Base-by-base conservation (phyloP, 805 yeast species). In the Saccharomyces jurei region DNA sequence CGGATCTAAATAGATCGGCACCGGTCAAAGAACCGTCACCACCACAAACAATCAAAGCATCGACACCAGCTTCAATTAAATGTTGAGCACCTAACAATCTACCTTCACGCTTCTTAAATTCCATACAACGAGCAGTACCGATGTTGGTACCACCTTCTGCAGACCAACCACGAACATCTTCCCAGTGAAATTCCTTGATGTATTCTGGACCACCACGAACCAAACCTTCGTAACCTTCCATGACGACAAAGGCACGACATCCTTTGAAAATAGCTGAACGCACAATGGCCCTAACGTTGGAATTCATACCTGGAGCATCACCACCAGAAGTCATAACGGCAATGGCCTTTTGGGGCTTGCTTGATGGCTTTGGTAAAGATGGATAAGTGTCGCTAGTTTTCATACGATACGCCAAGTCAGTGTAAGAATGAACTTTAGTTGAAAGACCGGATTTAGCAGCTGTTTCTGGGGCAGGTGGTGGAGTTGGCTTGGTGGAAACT, bases 11-110 rank as follows among this genome's bases (percentile, higher is more conserved):
- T 54, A 85, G 71, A 65, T 86, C 92, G 5, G 92, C 92, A 58
- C 92, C 92, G 2, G 92, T 86, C 59, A 86, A 74, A 1, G 90
- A 85, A 52, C 92, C 92, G 67, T 86, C 92, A 67, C 92, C 92
- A 60, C 92, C 92, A 71, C 89, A 84, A 21, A 86, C 91, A 58
- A 86, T 79, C 58, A 86, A 74, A 2, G 89, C 91, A 69, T 86
- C 90, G 55, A 86, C 86, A 53, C 91, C 91, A 31, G 83, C 80
- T 48, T 71, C 77, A 60, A 86, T 79, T 80, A 86, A 74, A 69
- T 86, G 83, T 61, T 78, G 74, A 53, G 87, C 84, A 41, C 82
- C 90, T 49, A 69, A 60, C 50, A 86, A 70, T 63, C 92, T 74
- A 44, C 92, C 92, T 60, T 74, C 72, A 51, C 88, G 72, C 65